phyloP scores from a whole-genome alignment of 352 stramenopile species.

The Globisporangium echinulatum region DNA sequence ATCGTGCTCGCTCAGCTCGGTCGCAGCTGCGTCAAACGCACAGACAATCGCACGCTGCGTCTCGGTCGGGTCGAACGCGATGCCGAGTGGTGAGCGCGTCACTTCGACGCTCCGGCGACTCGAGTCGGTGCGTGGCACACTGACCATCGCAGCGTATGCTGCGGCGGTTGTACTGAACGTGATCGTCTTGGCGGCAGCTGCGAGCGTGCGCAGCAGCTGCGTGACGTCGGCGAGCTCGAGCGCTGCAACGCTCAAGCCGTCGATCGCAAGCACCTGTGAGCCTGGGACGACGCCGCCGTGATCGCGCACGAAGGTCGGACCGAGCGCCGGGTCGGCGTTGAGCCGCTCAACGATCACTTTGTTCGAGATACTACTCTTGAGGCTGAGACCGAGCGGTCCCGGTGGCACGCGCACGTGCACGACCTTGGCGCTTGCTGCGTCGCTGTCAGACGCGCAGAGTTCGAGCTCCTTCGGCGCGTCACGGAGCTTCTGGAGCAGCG shows the following conservation, averaged over 20 bases:
- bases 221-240: slow-evolving; percentile 30
- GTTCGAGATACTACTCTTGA: slow-evolving; percentile 35
- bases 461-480: slow-evolving; percentile 29
- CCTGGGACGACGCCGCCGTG: slow-evolving; percentile 39
- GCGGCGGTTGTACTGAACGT: slow-evolving; percentile 42
- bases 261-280: slow-evolving; percentile 43
- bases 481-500: slow-evolving; percentile 41
- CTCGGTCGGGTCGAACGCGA: slow-evolving; percentile 23
- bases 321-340: slow-evolving; percentile 25
- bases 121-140: slow-evolving; percentile 5
- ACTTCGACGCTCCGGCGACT: slow-evolving; percentile 15
- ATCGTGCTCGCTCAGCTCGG: slow-evolving; percentile 14
- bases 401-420: slow-evolving; percentile 31
- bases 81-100: slow-evolving; percentile 18
- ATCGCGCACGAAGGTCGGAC: slow-evolving; percentile 31
- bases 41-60: slow-evolving; percentile 16
- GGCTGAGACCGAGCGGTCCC: slow-evolving; percentile 45
- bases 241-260: slow-evolving; percentile 34
- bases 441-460: slow-evolving; percentile 16
- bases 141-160: slow-evolving; percentile 31
- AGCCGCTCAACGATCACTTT: slow-evolving; percentile 39
- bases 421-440: slow-evolving; percentile 13
- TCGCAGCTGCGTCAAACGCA: slow-evolving; percentile 13
- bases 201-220: slow-evolving; percentile 29
- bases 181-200: slow-evolving; percentile 41